These are phyloP conservation scores for Candida oleophila DNA, from an alignment of 805 yeast species.

Conservation along the genomic window DNA sequence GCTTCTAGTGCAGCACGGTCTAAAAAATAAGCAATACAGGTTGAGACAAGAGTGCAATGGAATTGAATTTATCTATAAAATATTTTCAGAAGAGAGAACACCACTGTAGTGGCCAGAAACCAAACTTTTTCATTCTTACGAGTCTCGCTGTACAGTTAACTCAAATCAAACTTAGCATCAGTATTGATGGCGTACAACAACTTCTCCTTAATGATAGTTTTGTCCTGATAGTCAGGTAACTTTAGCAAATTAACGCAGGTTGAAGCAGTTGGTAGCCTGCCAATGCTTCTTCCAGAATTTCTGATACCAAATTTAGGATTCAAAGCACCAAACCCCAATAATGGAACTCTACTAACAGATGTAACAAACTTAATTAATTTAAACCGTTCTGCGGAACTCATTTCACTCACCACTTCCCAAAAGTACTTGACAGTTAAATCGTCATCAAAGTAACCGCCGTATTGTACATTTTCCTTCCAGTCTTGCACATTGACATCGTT, in stretches of 20 bases:
- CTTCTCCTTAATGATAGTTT: constrained; percentile 55
- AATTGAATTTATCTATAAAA: too few species aligned
- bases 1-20: background rate
- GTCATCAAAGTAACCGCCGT: constrained; percentile 58
- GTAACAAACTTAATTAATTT: constrained; percentile 85
- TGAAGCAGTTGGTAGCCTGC: constrained; percentile 83
- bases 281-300: constrained; percentile 54
- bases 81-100: too few species aligned
- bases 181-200: constrained; percentile 75
- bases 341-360: constrained; percentile 87
- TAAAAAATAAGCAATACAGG: too few species aligned
- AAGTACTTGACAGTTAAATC: constrained; percentile 64
- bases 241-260: constrained; percentile 89
- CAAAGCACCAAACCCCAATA: constrained; percentile 76
- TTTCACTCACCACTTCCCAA: constrained; percentile 76
- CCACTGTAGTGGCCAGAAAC: too few species aligned
- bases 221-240: constrained; percentile 77
- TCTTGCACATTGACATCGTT: constrained; percentile 70
- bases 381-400: constrained; percentile 59
- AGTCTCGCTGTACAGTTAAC: too few species aligned
- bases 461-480: constrained; percentile 57
- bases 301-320: constrained; percentile 80
- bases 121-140: too few species aligned
- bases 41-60: too few species aligned
- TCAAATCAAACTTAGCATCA: constrained; percentile 83